phyloP scores from a whole-genome alignment of 768 basidiomycete species.

The Cubamyces lactineus region DNA sequence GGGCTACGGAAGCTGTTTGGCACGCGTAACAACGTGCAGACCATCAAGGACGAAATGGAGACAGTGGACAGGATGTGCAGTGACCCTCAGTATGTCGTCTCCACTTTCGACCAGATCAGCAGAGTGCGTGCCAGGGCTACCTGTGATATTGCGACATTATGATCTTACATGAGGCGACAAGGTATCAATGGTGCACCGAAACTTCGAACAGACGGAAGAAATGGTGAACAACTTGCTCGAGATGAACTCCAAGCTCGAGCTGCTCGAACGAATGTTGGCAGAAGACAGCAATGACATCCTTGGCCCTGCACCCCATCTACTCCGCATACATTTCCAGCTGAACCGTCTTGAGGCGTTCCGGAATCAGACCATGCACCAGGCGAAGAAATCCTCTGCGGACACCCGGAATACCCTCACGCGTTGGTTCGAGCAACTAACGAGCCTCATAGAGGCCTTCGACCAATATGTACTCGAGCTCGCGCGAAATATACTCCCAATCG shows the following conservation, averaged over 20 bases:
- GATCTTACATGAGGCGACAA: conserved; percentile 35
- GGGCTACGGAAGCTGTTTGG: conserved; percentile 81
- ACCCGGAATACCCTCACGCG: conserved; percentile 70
- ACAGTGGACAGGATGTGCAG: conserved; percentile 74
- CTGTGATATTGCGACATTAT: neutral
- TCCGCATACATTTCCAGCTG: conserved; percentile 88
- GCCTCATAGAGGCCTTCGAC: conserved; percentile 82
- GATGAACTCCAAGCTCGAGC: conserved; percentile 84
- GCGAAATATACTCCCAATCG: conserved; percentile 75
- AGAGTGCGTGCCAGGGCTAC: conserved; percentile 58
- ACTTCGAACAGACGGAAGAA: conserved; percentile 93
- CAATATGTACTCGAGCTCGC: conserved; percentile 80
- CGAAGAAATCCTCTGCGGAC: conserved; percentile 75
- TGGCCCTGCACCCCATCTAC: conserved; percentile 86
- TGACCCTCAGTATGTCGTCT: conserved; percentile 74
- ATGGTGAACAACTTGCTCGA: conserved; percentile 94
- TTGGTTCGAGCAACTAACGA: conserved; percentile 86
- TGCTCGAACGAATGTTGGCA: conserved; percentile 77
- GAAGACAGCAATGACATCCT: conserved; percentile 76
- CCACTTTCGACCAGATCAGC: conserved; percentile 95
- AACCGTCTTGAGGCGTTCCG: conserved; percentile 92
- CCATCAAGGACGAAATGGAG: conserved; percentile 85
- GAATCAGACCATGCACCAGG: conserved; percentile 93
- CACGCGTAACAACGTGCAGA: conserved; percentile 77
- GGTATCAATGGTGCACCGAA: conserved; percentile 95